A percentile compares a stretch with the other conserved stretches of the same genome.
phyloP scores from a whole-genome alignment of 768 basidiomycete species.

The Lentinula raphanica region DNA sequence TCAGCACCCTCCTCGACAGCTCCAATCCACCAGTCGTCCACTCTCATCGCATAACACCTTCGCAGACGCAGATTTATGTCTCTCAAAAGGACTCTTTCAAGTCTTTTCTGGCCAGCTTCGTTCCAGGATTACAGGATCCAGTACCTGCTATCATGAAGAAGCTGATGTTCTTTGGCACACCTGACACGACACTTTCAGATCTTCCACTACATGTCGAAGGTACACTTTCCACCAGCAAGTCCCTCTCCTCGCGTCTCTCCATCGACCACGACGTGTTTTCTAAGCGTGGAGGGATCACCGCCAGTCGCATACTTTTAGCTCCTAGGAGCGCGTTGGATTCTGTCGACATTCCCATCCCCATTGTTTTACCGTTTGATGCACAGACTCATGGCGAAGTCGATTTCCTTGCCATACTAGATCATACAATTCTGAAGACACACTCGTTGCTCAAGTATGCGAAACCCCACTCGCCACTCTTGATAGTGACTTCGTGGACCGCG shows the following conservation, averaged over 20 bases:
- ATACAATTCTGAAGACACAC: slow-evolving; percentile 73
- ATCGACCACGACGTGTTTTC: slow-evolving; percentile 74
- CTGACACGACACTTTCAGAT: slow-evolving; percentile 48
- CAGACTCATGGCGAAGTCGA: slow-evolving; percentile 47
- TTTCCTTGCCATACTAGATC: slow-evolving; percentile 73
- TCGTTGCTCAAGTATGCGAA: slow-evolving; percentile 65
- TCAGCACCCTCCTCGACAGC: slow-evolving; percentile 47
- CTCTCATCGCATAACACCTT: slow-evolving; percentile 54
- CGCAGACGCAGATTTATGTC: slow-evolving; percentile 48
- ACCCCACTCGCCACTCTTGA: slow-evolving; percentile 61
- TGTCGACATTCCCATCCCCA: slow-evolving; percentile 46
- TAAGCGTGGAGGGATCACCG: slow-evolving; percentile 63
- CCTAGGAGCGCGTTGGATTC: slow-evolving; percentile 29
- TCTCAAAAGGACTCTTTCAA: slow-evolving; percentile 37
- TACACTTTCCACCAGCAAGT: slow-evolving; percentile 48
- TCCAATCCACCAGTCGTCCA: slow-evolving; percentile 37
- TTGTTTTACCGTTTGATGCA: slow-evolving; percentile 51
- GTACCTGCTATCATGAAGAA: slow-evolving; percentile 50
- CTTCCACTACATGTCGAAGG: slow-evolving; percentile 54
- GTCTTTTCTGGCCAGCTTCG: slow-evolving; percentile 17
- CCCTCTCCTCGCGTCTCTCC: slow-evolving; percentile 54
- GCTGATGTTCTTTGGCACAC: slow-evolving; percentile 61
- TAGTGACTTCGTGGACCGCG: slow-evolving; percentile 69
- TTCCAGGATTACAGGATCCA: slow-evolving; percentile 21
- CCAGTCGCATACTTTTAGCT: slow-evolving; percentile 64